A percentile compares a stretch with the other conserved stretches of the same genome.
phyloP scores from a whole-genome alignment of 805 yeast genomes.

The Tetrapisispora namnaoensis region DNA sequence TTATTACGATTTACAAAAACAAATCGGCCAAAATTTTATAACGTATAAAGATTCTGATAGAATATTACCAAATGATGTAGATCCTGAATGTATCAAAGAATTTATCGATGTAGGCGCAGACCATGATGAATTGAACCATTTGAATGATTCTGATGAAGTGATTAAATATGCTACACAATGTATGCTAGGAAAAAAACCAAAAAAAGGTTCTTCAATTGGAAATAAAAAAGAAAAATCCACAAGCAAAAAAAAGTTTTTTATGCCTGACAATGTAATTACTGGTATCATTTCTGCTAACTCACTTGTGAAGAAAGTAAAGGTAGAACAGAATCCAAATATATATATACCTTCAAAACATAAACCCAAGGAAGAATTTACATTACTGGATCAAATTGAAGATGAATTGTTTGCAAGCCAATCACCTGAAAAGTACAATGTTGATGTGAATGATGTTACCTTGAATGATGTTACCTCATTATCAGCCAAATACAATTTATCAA shows the following conservation, averaged over 20 bases:
- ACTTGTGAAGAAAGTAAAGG: conserved; percentile 31
- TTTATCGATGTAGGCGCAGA: conserved; percentile 63
- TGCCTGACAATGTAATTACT: conserved; percentile 64
- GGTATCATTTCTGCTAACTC: conserved; percentile 50
- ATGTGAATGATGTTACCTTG: neutral
- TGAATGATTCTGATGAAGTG: conserved; percentile 58
- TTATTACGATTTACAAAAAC: conserved; percentile 66
- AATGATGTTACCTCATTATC: neutral
- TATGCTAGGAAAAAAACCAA: conserved; percentile 37
- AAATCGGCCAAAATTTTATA: conserved; percentile 42
- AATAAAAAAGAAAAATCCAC: conserved; percentile 8
- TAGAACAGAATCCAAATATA: neutral
- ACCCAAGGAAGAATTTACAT: conserved; percentile 5
- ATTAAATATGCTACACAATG: conserved; percentile 57
- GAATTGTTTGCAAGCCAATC: conserved; percentile 6
- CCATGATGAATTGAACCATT: conserved; percentile 42
- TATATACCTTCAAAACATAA: neutral
- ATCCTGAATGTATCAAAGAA: conserved; percentile 49
- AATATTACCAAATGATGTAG: conserved; percentile 50
- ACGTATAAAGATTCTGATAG: conserved; percentile 45
- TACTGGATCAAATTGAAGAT: conserved; percentile 10
- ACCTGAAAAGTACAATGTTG: conserved; percentile 1
- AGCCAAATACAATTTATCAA: neutral
- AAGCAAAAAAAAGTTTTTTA: conserved; percentile 37
- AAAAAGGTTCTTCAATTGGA: conserved; percentile 7